Evolutionary conservation across 1,284 basidiomycete species (phyloP), one percentile per base, ranked within the genome.

Genomic region (Veloboletus limbatus): DNA sequence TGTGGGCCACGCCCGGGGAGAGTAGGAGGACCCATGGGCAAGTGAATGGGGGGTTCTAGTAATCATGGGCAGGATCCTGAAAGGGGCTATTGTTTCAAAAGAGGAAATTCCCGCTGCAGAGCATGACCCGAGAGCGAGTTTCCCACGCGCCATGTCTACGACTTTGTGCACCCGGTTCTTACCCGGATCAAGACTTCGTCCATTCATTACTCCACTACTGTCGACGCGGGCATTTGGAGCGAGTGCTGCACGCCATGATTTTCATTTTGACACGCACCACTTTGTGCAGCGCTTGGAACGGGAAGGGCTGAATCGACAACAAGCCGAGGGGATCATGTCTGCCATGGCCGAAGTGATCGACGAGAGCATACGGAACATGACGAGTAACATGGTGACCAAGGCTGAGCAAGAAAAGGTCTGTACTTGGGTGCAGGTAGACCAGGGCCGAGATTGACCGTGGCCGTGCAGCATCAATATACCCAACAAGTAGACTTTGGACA

Each of bases 401-500:
- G 82, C 89, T 2, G 92, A 96, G 57, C 92, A 96, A 63, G 94
- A 97, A 71, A 96, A 96, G 81, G 92, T 89, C 45, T 43, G 74
- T 58, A 10, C 13, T 16, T 35, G 41, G 25, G 11, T n/a, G 33
- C 20, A 21, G 13, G 37, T 10, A 3, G 35, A 20, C 18, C 18
- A 8, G 9, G 24, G n/a, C 16, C 9, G 27, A 9, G 26, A 34
- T 26, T 64, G 53, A 62, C 45, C 31, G 17, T 34, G 39, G 17
- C 31, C 6, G 16, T 21, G 31, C 53, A 93, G 92, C 86, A 92
- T 66, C 89, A 92, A 58, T 96, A 96, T 66, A 94, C 91, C 20
- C 92, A 95, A 65, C 91, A 97, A 75, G 95, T 99, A 51, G 96
- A 98, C 70, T 98, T 99, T 68, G 91, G 94, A 6, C 88, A 95